Base-by-base conservation (phyloP, 495 filamentous ascomycete genomes). In the Aspergillus heteromorphus region DNA sequence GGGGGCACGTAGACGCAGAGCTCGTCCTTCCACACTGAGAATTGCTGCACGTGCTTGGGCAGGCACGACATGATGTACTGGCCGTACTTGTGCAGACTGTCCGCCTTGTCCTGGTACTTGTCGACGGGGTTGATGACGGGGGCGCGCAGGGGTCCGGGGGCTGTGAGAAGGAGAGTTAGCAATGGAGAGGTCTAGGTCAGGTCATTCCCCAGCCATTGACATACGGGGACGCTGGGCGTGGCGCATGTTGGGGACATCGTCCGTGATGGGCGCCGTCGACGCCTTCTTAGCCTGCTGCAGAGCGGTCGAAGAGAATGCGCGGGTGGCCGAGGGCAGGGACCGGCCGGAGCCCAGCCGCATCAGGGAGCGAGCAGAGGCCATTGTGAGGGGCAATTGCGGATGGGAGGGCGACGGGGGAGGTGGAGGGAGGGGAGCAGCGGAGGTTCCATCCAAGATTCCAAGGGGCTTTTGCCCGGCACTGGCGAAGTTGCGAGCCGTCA, bases 1-100 rank as follows among this genome's bases (percentile, higher is more conserved):
- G 93, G 93, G 38, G 90, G 74, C 64, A 96, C 92, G 73, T 92
- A 93, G 69, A 99, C 89, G 54, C 86, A 88, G 56, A 99, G 82
- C 68, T 99, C 95, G 68, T 99, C 93, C 78, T 99, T 99, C 95
- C 92, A 97, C 27, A 98, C 92, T 36, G 89, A 91, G 80, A 97
- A 97, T 73, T 99, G 95, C 76, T 99, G 95, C 63, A 99, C 83
- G 72, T 96, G 95, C 78, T 96, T 97, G 53, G 95, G 95, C 56
- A 99, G 78, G 69, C 89, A 95, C 53, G 92, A 92, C 79, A 97
- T 88, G 63, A 99, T 81, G 76, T 96, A 99, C 66, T 93, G 84
- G 59, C 95, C 95, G 67, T 99, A 99, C 59, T 79, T 85, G 78
- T 97, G 93, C 59, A 97, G 78, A 64, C 82, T 74, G 56, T 93